A percentile compares a stretch with the other conserved stretches of the same genome.
These are phyloP conservation scores for Verbena officinalis DNA, from an alignment of 257 asterid species.

Conservation along the genomic window DNA sequence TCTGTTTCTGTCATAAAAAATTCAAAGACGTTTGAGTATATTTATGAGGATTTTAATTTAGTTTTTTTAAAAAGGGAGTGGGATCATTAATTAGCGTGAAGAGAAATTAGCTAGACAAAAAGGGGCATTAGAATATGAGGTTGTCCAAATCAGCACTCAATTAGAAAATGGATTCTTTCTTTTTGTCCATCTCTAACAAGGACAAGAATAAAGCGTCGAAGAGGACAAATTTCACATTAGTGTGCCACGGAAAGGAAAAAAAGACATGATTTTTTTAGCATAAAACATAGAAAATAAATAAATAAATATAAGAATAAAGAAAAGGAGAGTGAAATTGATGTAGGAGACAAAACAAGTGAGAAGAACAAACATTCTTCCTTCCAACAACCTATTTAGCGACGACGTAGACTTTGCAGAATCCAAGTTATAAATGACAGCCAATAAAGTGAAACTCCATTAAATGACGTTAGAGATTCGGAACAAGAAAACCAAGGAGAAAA, in stretches of 20 bases:
- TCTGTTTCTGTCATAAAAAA: conserved; percentile 4
- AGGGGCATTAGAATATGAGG: conserved; percentile 19
- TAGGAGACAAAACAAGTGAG: neutral
- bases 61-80: neutral
- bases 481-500: neutral
- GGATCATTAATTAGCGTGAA: neutral
- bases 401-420: conserved; percentile 15
- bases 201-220: conserved; percentile 53
- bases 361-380: conserved; percentile 3
- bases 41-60: neutral
- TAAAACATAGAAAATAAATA: conserved; percentile 2
- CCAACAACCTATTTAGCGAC: conserved; percentile 15
- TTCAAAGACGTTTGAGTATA: neutral
- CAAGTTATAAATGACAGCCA: conserved; percentile 7
- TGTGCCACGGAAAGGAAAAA: conserved; percentile 30
- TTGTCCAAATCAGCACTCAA: conserved; percentile 54
- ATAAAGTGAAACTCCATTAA: conserved; percentile 10
- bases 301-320: neutral
- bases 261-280: neutral
- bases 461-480: too few relatives aligned
- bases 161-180: conserved; percentile 53
- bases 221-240: conserved; percentile 36
- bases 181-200: conserved; percentile 44
- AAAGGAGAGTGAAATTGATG: neutral
- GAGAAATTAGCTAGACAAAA: neutral